phyloP scores from a whole-genome alignment of 2,329 filamentous ascomycete species.

The Aspergillus fumigatiaffinis region DNA sequence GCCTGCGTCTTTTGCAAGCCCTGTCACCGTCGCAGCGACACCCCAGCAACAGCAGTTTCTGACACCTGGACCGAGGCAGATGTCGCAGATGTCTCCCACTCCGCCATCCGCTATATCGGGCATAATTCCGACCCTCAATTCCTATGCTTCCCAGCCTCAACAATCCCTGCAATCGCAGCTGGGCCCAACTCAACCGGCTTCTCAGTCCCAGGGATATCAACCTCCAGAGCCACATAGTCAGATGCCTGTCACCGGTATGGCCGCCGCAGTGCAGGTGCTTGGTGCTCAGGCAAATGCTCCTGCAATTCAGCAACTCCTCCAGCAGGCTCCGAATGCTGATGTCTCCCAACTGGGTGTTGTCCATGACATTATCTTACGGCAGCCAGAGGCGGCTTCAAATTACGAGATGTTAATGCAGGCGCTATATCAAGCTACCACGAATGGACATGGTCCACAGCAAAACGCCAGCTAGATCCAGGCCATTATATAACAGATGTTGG shows the following conservation, averaged over 20 bases:
- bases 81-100: slow-evolving; percentile 20
- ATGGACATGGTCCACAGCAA: slow-evolving; percentile 24
- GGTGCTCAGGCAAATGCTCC: slow-evolving; percentile 60
- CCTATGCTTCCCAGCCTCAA: slow-evolving; percentile 13
- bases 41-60: slow-evolving; percentile 27
- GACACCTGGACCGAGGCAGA: slow-evolving; percentile 15
- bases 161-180: slow-evolving; percentile 11
- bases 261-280: slow-evolving; percentile 59
- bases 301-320: slow-evolving; percentile 65
- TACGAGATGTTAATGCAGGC: slow-evolving; percentile 41
- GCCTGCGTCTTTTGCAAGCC: slow-evolving; percentile 30
- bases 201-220: slow-evolving; percentile 26
- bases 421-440: slow-evolving; percentile 34
- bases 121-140: slow-evolving; percentile 11
- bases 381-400: slow-evolving; percentile 63
- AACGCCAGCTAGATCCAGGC: slow-evolving; percentile 10
- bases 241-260: slow-evolving; percentile 45
- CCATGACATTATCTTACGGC: slow-evolving; percentile 61
- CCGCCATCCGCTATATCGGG: slow-evolving; percentile 18
- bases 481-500: slow-evolving; percentile 8
- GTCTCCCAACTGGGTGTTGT: slow-evolving; percentile 73
- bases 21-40: slow-evolving; percentile 27
- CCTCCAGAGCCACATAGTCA: slow-evolving; percentile 13
- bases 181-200: slow-evolving; percentile 9
- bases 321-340: slow-evolving; percentile 65